phyloP scores from a whole-genome alignment of 192 early-diverging fungal genomes.

The Geosiphon pyriformis region DNA sequence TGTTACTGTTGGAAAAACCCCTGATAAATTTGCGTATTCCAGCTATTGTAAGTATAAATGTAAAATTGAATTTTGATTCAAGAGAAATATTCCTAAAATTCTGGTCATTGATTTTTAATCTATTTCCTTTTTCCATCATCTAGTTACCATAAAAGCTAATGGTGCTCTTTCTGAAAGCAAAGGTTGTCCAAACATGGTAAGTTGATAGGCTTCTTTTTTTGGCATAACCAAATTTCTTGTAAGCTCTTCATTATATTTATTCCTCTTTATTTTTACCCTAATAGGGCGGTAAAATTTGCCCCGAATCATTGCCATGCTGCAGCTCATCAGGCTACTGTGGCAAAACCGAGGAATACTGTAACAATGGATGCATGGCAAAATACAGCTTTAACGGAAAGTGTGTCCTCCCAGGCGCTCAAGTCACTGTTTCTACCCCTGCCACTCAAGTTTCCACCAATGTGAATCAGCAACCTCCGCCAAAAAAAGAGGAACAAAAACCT shows the following conservation, averaged over 20 bases:
- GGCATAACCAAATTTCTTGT: no score
- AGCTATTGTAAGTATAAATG: constrained; percentile 7
- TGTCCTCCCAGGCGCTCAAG: not conserved
- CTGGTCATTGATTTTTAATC: not conserved
- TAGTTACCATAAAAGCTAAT: constrained; percentile 12
- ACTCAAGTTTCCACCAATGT: no score
- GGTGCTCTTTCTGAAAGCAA: constrained; percentile 10
- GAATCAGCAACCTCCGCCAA: no score
- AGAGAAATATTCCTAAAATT: not conserved
- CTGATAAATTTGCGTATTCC: not conserved
- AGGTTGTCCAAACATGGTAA: constrained; percentile 15
- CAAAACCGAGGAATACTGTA: constrained; percentile 11
- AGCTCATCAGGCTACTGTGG: constrained; percentile 26
- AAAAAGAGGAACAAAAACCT: not conserved
- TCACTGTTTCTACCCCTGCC: not conserved
- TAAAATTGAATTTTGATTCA: not conserved
- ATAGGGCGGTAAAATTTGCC: constrained; percentile 17
- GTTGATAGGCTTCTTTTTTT: not conserved
- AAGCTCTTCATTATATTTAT: no score
- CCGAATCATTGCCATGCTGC: constrained; percentile 17
- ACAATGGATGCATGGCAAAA: constrained; percentile 14
- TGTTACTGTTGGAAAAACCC: not conserved
- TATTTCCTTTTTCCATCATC: not conserved
- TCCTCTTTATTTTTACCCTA: not conserved
- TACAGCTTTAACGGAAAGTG: constrained; percentile 16